These are phyloP conservation scores for Knoxdaviesia proteae DNA, from an alignment of 2,329 filamentous ascomycete genomes.

Conservation along the genomic window DNA sequence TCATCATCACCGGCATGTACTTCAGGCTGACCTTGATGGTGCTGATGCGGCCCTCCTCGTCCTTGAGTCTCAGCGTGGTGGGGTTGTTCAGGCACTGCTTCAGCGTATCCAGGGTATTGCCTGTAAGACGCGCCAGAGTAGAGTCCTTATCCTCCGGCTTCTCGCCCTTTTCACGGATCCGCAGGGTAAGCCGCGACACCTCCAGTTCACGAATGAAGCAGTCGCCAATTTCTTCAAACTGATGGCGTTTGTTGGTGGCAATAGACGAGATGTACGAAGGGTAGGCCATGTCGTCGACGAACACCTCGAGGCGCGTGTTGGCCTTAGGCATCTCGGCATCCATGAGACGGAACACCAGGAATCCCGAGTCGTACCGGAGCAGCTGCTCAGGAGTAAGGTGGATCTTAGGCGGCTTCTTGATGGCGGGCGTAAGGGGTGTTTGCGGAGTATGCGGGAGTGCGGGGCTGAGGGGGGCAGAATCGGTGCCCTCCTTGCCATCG, in stretches of 20 bases:
- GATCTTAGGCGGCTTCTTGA: constrained; percentile 47
- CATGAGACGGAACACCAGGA: constrained; percentile 85
- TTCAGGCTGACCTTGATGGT: constrained; percentile 82
- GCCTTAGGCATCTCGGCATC: constrained; percentile 66
- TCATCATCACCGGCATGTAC: constrained; percentile 87
- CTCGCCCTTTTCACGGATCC: constrained; percentile 62
- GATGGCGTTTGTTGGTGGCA: constrained; percentile 45
- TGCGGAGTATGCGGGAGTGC: constrained; percentile 10
- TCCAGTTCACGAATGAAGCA: constrained; percentile 95
- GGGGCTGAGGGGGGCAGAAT: no score
- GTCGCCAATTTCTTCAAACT: constrained; percentile 84
- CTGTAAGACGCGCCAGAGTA: constrained; percentile 61
- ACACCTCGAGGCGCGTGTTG: constrained; percentile 62
- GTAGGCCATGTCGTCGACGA: constrained; percentile 90
- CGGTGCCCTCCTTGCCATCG: neutral
- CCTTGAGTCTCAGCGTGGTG: constrained; percentile 59
- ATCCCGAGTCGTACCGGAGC: constrained; percentile 67
- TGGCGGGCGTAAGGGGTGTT: constrained; percentile 19
- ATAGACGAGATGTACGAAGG: constrained; percentile 69
- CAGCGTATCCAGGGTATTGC: constrained; percentile 69
- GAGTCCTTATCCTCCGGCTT: constrained; percentile 51
- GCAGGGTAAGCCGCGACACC: constrained; percentile 78
- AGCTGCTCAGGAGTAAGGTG: constrained; percentile 63
- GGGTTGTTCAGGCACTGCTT: constrained; percentile 86
- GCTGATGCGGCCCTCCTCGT: constrained; percentile 53